Base-by-base conservation (phyloP, 2,329 filamentous ascomycete genomes). In the Ambrosiella beaveri region DNA sequence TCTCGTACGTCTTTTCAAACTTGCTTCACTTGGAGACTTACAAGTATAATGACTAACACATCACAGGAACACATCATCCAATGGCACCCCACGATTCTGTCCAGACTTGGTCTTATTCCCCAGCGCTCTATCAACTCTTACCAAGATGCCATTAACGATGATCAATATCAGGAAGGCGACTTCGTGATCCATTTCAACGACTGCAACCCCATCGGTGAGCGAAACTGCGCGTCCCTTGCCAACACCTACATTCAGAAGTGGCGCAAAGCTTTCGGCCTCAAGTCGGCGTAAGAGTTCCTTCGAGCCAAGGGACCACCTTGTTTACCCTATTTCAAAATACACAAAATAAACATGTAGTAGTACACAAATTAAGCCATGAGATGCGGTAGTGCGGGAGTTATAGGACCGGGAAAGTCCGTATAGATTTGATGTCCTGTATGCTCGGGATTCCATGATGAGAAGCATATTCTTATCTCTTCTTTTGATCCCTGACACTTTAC, bases 61-160 rank as follows among this genome's bases (percentile, higher is more conserved):
- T 47, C 15, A 11, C 62, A 90, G 86, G 86, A 91, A 71, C 87
- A 93, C 67, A 85, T 91, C 63, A 81, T 88, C 39, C 91, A 95
- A 74, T 98, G 93, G 94, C 93, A 98, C 68, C 89, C 91, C 36
- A 98, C 93, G 0, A 85, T 98, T 50, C 79, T 98, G 9, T 88
- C 91, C 41, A 93, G 89, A 67, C 73, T 97, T 62, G 90, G 86
- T 1, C 75, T 98, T 19, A 76, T 98, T n/a, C 89, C 91, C 1
- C 93, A 98, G 70, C 80, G 84, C 56, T 75, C 78, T 39, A 73
- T 98, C 68, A 95, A 95, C 66, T 79, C 87, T 0, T 97, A 96
- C 70, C 82, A 76, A 61, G 71, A 71, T 56, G 67, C 68, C 47
- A 70, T 71, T 19, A 69, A 75, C 59, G 83, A 84, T 56, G 79